Conservation (phyloP, 495 filamentous ascomycete genomes). For the Xylaria flabelliformis region DNA sequence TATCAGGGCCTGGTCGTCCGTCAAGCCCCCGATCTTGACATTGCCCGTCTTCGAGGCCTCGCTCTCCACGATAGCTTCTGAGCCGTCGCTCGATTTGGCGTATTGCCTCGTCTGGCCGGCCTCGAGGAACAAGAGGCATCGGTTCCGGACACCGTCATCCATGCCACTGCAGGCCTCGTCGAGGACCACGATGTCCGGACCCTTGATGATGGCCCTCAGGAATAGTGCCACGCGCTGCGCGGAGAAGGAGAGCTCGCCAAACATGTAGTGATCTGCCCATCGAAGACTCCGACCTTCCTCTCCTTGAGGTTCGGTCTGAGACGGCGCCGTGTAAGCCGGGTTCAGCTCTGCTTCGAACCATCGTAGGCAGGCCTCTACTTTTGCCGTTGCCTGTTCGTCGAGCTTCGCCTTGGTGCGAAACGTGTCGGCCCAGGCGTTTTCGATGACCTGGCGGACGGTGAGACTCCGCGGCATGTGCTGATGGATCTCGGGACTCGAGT, state of each 20-base stretch:
- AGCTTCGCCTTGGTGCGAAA: constrained; percentile 74
- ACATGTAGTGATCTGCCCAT: constrained; percentile 73
- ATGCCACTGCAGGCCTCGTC: constrained; percentile 95
- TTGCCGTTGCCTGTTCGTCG: constrained; percentile 55
- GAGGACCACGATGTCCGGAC: constrained; percentile 85
- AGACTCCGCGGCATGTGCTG: constrained; percentile 86
- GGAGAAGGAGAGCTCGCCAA: constrained; percentile 76
- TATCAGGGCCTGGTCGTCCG: constrained; percentile 75
- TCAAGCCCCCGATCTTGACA: constrained; percentile 60
- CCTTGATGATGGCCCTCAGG: constrained; percentile 80
- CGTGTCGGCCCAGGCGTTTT: constrained; percentile 89
- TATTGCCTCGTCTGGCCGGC: constrained; percentile 58
- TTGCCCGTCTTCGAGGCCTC: constrained; percentile 44
- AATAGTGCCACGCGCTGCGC: constrained; percentile 87
- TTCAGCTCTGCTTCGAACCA: constrained; percentile 81
- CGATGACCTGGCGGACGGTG: constrained; percentile 74
- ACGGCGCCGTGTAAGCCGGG: constrained; percentile 42
- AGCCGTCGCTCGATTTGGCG: constrained; percentile 33
- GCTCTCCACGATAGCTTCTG: constrained; percentile 47
- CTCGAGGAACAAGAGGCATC: constrained; percentile 79
- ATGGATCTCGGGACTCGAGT: constrained; percentile 92
- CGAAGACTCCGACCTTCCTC: constrained; percentile 45
- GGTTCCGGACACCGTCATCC: constrained; percentile 79
- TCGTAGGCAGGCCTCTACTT: constrained; percentile 68
- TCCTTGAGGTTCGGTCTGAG: constrained; percentile 1